Percentiles rank a stretch among this genome's conserved stretches.
These are phyloP conservation scores for Massarina eburnea DNA, from an alignment of 2,329 filamentous ascomycete genomes.

Conservation along the genomic window DNA sequence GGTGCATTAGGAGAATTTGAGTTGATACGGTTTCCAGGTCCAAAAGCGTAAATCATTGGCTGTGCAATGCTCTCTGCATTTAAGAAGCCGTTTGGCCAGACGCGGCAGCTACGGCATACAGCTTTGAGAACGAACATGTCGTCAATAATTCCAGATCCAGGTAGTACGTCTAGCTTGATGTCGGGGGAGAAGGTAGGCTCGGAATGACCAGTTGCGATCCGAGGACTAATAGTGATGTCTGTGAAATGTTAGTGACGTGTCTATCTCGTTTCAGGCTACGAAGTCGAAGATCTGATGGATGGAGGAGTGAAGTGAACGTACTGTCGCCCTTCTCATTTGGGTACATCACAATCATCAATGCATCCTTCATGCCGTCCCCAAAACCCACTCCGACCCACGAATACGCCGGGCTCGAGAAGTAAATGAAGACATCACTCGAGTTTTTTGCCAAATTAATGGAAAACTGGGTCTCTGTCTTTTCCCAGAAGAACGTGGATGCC, in stretches of 20 bases:
- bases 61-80: constrained; percentile 33
- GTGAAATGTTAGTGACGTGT: constrained; percentile 9
- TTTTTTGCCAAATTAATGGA: constrained; percentile 37
- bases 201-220: constrained; percentile 34
- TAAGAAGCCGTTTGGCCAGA: constrained; percentile 40
- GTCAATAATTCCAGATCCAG: constrained; percentile 34
- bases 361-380: constrained; percentile 46
- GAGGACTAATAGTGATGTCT: constrained; percentile 43
- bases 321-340: constrained; percentile 37
- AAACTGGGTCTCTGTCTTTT: constrained; percentile 38
- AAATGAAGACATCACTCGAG: constrained; percentile 38
- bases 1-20: constrained; percentile 35
- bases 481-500: constrained; percentile 36
- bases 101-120: constrained; percentile 44
- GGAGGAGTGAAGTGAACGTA: constrained; percentile 12
- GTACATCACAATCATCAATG: constrained; percentile 51
- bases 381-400: constrained; percentile 51
- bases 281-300: background rate
- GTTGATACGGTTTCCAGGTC: constrained; percentile 28
- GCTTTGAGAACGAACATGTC: constrained; percentile 43
- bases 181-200: constrained; percentile 39
- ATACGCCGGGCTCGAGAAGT: constrained; percentile 39
- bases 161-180: constrained; percentile 31
- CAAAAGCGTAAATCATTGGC: constrained; percentile 49
- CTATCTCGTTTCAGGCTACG: no score